Base-by-base conservation (phyloP, 345 rosid genomes). In the Aethionema arabicum region DNA sequence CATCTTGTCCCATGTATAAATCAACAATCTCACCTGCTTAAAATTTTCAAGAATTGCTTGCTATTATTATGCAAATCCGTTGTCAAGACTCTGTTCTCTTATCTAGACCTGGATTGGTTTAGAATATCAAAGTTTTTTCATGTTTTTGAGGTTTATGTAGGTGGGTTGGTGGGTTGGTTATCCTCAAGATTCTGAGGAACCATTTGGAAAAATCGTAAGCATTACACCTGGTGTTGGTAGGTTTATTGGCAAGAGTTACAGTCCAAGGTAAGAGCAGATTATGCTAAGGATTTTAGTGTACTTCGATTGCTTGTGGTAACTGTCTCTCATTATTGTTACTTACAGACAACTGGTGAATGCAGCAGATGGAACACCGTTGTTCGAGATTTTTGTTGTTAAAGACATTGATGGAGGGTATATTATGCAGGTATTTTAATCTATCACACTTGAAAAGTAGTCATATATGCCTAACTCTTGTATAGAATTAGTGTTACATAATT, bases 151-250 rank as follows among this genome's bases (percentile, higher is more conserved):
- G 49, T 63, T 49, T 56, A 63, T 30, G 55, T 84, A 92, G 98
- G 83, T 92, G 46, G 98, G 98, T 41, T 92, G 98, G 98, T 92
- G 98, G 98, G 95, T 89, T 67, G 87, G 96, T 64, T 85, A 79
- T 69, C 79, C 98, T 33, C 77, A 80, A 56, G 95, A 79, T 45
- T 81, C 91, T 37, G 85, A 81, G 39, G 93, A 89, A 66, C 96
- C 93, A 49, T 89, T 89, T 76, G 96, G 98, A 6, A 82, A 81
- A 74, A 73, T 92, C 58, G 78, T 92, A 52, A 88, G 72, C 54
- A 84, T 92, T 78, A 82, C 91, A 47, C 95, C 90, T 50, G 85
- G 88, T 40, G 77, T 89, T 51, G 98, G 96, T 58, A 85, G 95
- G 80, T 89, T 89, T 78, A 76, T 89, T 73, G 98, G 85, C 56